phyloP scores from a whole-genome alignment of 208 protist genomes.

The Trypanosoma cruzi region DNA sequence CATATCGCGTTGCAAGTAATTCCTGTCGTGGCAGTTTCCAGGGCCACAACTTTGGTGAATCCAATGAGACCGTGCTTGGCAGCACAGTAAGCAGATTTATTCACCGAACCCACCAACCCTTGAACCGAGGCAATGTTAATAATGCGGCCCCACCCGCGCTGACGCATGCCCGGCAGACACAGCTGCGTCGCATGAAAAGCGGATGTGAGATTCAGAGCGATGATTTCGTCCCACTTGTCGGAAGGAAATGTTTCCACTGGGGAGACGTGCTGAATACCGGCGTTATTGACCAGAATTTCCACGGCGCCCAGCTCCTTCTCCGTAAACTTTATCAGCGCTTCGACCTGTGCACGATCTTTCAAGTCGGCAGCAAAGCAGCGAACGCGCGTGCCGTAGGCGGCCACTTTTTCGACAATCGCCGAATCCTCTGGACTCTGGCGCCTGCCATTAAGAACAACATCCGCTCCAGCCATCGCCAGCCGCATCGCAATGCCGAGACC shows the following conservation, averaged over 20 bases:
- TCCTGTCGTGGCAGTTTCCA: slow-evolving; percentile 34
- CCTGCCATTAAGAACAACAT: slow-evolving; percentile 38
- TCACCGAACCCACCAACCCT: slow-evolving; percentile 36
- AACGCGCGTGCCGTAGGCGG: slow-evolving; percentile 20
- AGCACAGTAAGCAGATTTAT: slow-evolving; percentile 54
- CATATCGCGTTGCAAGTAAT: slow-evolving; percentile 56
- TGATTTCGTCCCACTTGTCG: slow-evolving; percentile 46
- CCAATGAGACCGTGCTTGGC: slow-evolving; percentile 63
- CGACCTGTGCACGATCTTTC: slow-evolving; percentile 19
- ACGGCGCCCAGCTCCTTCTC: slow-evolving; percentile 30
- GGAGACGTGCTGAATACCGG: slow-evolving; percentile 51
- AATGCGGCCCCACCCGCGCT: slow-evolving; percentile 41
- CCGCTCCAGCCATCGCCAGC: slow-evolving; percentile 35
- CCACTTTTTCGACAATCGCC: slow-evolving; percentile 9
- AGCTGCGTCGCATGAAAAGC: slow-evolving; percentile 42
- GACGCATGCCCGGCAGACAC: slow-evolving; percentile 41
- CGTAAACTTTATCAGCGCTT: slow-evolving; percentile 25
- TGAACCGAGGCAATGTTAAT: slow-evolving; percentile 55
- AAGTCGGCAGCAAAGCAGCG: slow-evolving; percentile 28
- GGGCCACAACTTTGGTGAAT: slow-evolving; percentile 53
- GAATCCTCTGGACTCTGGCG: background rate
- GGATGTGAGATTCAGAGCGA: slow-evolving; percentile 45
- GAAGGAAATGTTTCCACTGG: slow-evolving; percentile 34
- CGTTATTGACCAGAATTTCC: slow-evolving; percentile 62
- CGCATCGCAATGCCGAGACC: slow-evolving; percentile 42